Percentiles rank a stretch among this genome's conserved stretches.
Evolutionary conservation across 352 stramenopile genomes (phyloP).

Genomic region (Pythium aristosporum): DNA sequence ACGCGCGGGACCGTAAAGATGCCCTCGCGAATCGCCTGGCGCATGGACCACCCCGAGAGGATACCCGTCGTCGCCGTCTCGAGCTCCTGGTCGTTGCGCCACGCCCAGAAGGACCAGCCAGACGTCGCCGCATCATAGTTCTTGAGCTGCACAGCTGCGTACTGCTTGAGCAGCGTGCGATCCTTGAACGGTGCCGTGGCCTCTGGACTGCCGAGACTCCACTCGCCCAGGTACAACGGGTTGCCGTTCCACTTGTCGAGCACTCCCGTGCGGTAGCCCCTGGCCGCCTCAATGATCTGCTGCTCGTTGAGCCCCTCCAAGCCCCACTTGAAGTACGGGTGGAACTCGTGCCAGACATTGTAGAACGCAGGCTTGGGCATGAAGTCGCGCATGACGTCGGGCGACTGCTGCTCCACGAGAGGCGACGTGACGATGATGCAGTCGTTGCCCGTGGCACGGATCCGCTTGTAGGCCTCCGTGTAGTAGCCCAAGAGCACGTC

Average conservation of each 20-base stretch:
- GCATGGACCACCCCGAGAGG: not conserved
- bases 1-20: not conserved
- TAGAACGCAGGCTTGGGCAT: conserved; percentile 33
- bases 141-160: conserved; percentile 21
- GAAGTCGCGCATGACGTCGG: conserved; percentile 30
- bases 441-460: conserved; percentile 40
- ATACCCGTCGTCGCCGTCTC: too few relatives aligned
- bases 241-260: conserved; percentile 30
- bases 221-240: conserved; percentile 52
- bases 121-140: conserved; percentile 23
- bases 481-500: conserved; percentile 38
- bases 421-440: conserved; percentile 48
- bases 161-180: conserved; percentile 6
- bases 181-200: conserved; percentile 21
- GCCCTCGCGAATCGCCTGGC: not conserved
- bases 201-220: conserved; percentile 24
- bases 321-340: conserved; percentile 57
- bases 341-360: conserved; percentile 64
- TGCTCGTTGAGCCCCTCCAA: conserved; percentile 26
- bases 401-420: conserved; percentile 37
- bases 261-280: not conserved
- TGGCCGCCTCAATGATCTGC: conserved; percentile 14
- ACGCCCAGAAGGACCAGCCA: conserved; percentile 35
- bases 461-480: conserved; percentile 35
- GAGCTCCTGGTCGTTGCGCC: conserved; percentile 19